These are phyloP conservation scores for Westerdykella aurantiaca DNA, from an alignment of 2,329 filamentous ascomycete species.

Conservation along the genomic window DNA sequence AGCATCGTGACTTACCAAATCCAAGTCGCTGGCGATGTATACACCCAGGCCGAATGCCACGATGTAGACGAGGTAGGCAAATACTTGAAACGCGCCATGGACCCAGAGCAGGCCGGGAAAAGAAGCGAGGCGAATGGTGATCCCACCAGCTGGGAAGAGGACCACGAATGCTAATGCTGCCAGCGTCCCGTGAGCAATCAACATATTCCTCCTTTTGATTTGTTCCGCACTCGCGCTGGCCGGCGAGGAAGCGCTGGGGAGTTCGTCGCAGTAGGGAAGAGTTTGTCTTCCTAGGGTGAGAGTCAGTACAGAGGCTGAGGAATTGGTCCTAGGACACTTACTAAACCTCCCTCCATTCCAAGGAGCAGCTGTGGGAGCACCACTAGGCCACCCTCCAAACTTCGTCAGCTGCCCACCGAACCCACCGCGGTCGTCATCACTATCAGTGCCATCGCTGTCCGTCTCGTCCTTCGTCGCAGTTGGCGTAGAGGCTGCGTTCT, in stretches of 20 bases:
- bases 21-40: conserved; percentile 40
- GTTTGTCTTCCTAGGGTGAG: conserved; percentile 13
- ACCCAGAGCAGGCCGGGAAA: conserved; percentile 42
- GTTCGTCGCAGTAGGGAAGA: conserved; percentile 28
- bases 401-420: no score
- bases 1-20: conserved; percentile 17
- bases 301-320: neutral
- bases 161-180: conserved; percentile 42
- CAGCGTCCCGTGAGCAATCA: conserved; percentile 41
- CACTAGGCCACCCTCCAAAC: neutral
- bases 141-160: conserved; percentile 42
- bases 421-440: conserved; percentile 1
- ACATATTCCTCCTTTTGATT: conserved; percentile 23
- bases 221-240: conserved; percentile 4
- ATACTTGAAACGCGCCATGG: conserved; percentile 44
- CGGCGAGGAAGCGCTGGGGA: conserved; percentile 14
- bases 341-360: neutral
- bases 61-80: conserved; percentile 45
- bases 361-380: neutral
- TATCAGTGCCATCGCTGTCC: conserved; percentile 4
- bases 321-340: neutral
- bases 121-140: conserved; percentile 39
- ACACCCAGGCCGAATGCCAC: conserved; percentile 49
- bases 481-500: conserved; percentile 5
- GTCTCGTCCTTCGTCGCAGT: conserved; percentile 1